phyloP scores from a whole-genome alignment of 345 rosid genomes.

The Camelina sativa region DNA sequence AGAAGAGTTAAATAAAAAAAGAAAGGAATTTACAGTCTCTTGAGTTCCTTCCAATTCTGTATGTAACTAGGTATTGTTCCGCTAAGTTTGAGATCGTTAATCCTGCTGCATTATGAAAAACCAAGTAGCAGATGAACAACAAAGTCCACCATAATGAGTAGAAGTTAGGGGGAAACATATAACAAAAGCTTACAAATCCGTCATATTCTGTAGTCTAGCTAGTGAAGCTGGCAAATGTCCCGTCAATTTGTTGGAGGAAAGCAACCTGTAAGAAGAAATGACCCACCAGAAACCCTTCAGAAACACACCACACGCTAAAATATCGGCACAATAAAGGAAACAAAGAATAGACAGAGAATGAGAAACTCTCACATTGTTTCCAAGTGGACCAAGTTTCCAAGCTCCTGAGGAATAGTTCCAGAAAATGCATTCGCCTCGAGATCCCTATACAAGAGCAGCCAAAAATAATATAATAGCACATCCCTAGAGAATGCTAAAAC shows the following conservation, averaged over 20 bases:
- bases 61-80: constrained; percentile 61
- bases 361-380: constrained; percentile 48
- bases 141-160: constrained; percentile 4
- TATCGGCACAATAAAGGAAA: constrained; percentile 9
- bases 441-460: constrained; percentile 42
- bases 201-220: constrained; percentile 49
- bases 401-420: constrained; percentile 59
- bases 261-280: constrained; percentile 50
- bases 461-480: constrained; percentile 11
- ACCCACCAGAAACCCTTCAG: constrained; percentile 13
- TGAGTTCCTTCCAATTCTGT: constrained; percentile 53
- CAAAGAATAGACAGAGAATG: constrained; percentile 15
- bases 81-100: constrained; percentile 63
- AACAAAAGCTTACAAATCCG: constrained; percentile 55
- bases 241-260: constrained; percentile 61
- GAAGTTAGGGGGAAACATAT: constrained; percentile 15
- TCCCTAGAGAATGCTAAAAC: constrained; percentile 13
- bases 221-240: constrained; percentile 57
- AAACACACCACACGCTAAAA: constrained; percentile 2
- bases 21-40: constrained; percentile 53
- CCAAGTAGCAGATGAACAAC: constrained; percentile 34
- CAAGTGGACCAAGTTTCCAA: constrained; percentile 57
- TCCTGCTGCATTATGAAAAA: constrained; percentile 56
- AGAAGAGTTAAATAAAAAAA: constrained; percentile 5
- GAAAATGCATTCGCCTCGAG: constrained; percentile 63